A percentile compares a stretch with the other conserved stretches of the same genome.
Conservation (phyloP, 2,329 filamentous ascomycete genomes). For the Xylariomycetidae sp. region DNA sequence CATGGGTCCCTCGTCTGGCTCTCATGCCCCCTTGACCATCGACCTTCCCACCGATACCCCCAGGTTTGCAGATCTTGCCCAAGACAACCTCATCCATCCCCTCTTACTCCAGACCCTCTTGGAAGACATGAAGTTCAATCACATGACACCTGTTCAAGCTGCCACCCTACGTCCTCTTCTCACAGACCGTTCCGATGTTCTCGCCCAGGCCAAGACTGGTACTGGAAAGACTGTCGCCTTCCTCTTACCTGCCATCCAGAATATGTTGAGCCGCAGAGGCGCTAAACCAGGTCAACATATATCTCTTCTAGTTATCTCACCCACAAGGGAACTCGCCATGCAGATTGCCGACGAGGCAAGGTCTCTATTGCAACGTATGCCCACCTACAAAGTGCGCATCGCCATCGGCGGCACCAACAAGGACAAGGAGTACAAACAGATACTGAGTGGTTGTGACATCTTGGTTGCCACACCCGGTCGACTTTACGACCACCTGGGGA, state of each 20-base stretch:
- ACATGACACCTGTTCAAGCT: constrained; percentile 53
- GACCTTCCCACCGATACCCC: too few species aligned
- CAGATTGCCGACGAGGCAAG: constrained; percentile 69
- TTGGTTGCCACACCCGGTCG: constrained; percentile 78
- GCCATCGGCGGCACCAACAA: constrained; percentile 79
- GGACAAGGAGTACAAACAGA: constrained; percentile 64
- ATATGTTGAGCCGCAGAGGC: constrained; percentile 53
- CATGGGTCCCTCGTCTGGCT: too few species aligned
- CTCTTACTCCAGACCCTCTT: constrained; percentile 43
- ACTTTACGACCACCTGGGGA: constrained; percentile 72
- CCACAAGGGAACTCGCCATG: constrained; percentile 65
- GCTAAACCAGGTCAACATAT: constrained; percentile 35
- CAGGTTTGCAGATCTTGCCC: too few species aligned
- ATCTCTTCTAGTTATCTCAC: constrained; percentile 62
- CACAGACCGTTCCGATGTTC: constrained; percentile 41
- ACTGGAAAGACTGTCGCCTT: constrained; percentile 86
- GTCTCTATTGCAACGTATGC: constrained; percentile 66
- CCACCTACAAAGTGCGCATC: constrained; percentile 70
- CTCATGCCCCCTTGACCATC: too few species aligned
- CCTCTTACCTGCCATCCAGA: constrained; percentile 76
- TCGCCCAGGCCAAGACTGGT: constrained; percentile 82
- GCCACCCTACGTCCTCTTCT: constrained; percentile 45
- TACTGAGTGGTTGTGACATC: constrained; percentile 70
- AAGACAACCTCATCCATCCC: too few species aligned
- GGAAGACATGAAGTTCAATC: constrained; percentile 43